Evolutionary conservation across 2,329 filamentous ascomycete species (phyloP).

Genomic region (Xylaria digitata): DNA sequence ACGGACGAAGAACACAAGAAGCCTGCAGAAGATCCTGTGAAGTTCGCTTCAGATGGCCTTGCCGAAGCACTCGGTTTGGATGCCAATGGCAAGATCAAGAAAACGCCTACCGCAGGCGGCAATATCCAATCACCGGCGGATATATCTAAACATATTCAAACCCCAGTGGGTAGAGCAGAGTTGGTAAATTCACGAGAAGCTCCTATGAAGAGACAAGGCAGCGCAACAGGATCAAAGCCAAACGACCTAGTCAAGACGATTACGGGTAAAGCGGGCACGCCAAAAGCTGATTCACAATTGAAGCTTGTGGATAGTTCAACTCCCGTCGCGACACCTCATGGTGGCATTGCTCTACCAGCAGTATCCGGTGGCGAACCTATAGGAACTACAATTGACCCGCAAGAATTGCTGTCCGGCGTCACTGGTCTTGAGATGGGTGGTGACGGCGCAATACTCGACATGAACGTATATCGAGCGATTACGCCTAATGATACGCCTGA

Average conservation of each 20-base stretch:
- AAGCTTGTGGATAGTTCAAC: constrained; percentile 43
- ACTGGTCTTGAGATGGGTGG: constrained; percentile 55
- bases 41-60: constrained; percentile 64
- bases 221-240: constrained; percentile 56
- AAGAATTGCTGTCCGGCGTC: constrained; percentile 59
- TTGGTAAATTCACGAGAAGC: constrained; percentile 65
- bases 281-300: constrained; percentile 41
- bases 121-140: constrained; percentile 47
- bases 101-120: constrained; percentile 47
- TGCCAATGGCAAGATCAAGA: constrained; percentile 58
- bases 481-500: constrained; percentile 74
- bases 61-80: constrained; percentile 64
- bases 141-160: constrained; percentile 61
- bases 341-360: constrained; percentile 47
- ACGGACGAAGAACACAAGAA: constrained; percentile 69
- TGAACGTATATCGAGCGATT: constrained; percentile 64
- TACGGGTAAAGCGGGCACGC: constrained; percentile 42
- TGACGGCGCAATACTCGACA: constrained; percentile 63
- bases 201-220: constrained; percentile 63
- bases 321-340: constrained; percentile 30
- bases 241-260: constrained; percentile 47
- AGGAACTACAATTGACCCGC: constrained; percentile 60
- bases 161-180: constrained; percentile 55
- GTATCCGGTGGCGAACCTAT: constrained; percentile 2
- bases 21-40: constrained; percentile 65